Evolutionary conservation across 2,329 filamentous ascomycete species (phyloP).

Genomic region (Mariannaea elegans): DNA sequence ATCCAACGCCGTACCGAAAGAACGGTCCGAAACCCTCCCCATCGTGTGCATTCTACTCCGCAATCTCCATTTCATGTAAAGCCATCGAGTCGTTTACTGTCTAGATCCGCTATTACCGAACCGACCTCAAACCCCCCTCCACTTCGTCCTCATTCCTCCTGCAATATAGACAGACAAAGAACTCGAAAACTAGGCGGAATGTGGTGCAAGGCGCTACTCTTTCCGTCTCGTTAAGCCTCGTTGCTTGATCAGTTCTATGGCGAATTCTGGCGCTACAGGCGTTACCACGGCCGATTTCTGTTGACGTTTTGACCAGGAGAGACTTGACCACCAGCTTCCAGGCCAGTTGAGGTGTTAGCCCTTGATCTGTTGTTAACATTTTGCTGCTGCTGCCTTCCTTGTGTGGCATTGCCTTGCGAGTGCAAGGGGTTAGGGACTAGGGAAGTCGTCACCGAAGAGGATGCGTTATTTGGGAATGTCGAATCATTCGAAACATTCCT

Average conservation of each 20-base stretch:
- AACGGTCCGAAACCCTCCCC: conserved; percentile 7
- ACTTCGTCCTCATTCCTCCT: background rate
- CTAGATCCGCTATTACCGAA: conserved; percentile 12
- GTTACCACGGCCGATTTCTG: conserved; percentile 29
- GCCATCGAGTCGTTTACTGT: conserved; percentile 1
- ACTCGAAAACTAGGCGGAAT: too few species aligned
- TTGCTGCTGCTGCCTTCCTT: conserved; percentile 5
- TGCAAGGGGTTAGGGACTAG: conserved; percentile 24
- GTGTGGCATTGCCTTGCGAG: conserved; percentile 1
- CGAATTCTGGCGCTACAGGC: background rate
- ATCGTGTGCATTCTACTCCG: conserved; percentile 23
- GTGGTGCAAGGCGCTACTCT: too few species aligned
- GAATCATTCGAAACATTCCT: background rate
- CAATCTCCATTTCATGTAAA: conserved; percentile 9
- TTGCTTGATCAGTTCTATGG: too few species aligned
- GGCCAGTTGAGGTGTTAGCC: background rate
- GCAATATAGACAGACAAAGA: too few species aligned
- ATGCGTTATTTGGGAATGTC: background rate
- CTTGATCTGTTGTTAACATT: conserved; percentile 14
- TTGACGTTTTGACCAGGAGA: conserved; percentile 1
- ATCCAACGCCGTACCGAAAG: conserved; percentile 32
- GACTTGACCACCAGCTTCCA: conserved; percentile 1
- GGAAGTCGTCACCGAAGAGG: background rate
- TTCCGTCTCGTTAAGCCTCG: too few species aligned
- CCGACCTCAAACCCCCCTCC: background rate